Base-by-base conservation (phyloP, 176 grass and related monocot genomes). In the Carex parvula region DNA sequence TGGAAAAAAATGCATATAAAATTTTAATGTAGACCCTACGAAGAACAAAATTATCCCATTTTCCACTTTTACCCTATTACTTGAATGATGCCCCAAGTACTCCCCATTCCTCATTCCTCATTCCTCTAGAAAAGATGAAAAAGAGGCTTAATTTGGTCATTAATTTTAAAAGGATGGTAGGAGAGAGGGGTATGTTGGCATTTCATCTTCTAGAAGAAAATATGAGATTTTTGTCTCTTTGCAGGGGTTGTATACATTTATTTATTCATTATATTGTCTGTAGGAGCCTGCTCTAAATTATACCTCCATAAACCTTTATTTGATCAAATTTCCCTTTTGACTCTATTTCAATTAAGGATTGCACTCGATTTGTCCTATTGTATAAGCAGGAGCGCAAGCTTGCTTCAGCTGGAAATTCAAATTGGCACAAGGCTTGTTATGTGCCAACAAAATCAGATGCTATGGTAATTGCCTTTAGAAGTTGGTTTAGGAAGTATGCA, bases 381-480 rank as follows among this genome's bases (percentile, higher is more conserved):
- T 32, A 77, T 52, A 77, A 77, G 21, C 22, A 98, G 95, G 95
- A 98, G 52, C 87, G 85, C 1, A 92, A 92, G 33, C 80, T 98
- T 24, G 87, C 87, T 1, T 75, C 81, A 0, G 81, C 11, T 61
- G 95, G 90, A 8, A 9, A 69, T 52, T 85, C 91, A 0, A 94
- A 91, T 76, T 98, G 95, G 95, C 71, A 87, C 2, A 90, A 90
- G 79, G 73, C 69, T 29, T 94, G 92, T 79, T 98, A 93, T 20
- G 90, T 93, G 79, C 91, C 95, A 17, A 98, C 95, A 60, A 84
- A 91, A 37, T 90, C 95, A 8, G 92, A 98, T 62, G 81, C 33
- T 81, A 90, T 94, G 86, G 86, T 94, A 55, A 80, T 98, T 59
- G 89, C 92, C 78, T 98, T 90, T 84, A 94, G 95, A 62, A 98